Percentiles rank a stretch among this genome's conserved stretches.
Evolutionary conservation across 352 stramenopile genomes (phyloP).

Genomic region (Globisporangium paroecandrum): DNA sequence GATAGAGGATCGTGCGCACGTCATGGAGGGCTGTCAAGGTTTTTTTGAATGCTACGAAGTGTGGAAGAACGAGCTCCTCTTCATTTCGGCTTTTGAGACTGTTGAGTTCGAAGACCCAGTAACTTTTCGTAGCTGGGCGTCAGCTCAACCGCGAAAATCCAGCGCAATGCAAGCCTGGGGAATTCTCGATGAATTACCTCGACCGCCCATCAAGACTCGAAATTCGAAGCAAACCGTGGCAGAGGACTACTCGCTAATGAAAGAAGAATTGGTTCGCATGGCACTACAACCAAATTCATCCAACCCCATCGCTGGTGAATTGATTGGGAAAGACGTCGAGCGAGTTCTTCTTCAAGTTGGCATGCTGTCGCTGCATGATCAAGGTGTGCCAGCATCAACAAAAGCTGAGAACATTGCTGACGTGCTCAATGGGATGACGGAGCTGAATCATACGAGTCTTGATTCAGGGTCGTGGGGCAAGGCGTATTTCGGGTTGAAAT

Average conservation of each 20-base stretch:
- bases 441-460: slow-evolving; percentile 26
- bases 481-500: slow-evolving; percentile 11
- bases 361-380: background rate
- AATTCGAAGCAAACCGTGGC: background rate
- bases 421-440: background rate
- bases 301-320: slow-evolving; percentile 35
- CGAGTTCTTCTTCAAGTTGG: slow-evolving; percentile 23
- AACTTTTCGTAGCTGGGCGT: background rate
- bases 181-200: slow-evolving; percentile 15
- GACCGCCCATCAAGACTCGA: background rate
- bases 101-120: background rate
- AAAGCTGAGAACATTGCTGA: background rate
- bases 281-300: slow-evolving; percentile 29
- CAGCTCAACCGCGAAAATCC: background rate
- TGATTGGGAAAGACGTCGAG: slow-evolving; percentile 34
- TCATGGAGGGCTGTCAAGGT: slow-evolving; percentile 25
- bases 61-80: slow-evolving; percentile 39
- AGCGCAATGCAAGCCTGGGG: slow-evolving; percentile 28
- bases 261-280: slow-evolving; percentile 24
- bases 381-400: background rate
- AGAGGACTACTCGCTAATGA: slow-evolving; percentile 15
- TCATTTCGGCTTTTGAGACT: slow-evolving; percentile 25
- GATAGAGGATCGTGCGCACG: slow-evolving; percentile 20
- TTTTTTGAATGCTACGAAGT: slow-evolving; percentile 30
- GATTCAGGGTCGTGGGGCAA: slow-evolving; percentile 41